Evolutionary conservation across 768 basidiomycete species (phyloP), one percentile per base, ranked within the genome.

Genomic region (Termitomyces sp.): DNA sequence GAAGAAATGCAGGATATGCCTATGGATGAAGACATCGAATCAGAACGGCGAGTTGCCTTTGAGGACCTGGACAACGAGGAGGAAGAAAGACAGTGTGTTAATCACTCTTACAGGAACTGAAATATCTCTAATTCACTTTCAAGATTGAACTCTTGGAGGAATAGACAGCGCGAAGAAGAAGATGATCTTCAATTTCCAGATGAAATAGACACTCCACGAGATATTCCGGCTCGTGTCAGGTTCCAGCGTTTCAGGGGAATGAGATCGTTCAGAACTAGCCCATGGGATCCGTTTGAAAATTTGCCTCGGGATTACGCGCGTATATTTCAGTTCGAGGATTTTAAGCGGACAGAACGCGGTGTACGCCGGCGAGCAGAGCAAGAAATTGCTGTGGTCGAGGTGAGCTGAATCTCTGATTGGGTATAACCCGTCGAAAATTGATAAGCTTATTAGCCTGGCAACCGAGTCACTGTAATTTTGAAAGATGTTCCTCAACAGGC

Each of bases 251-350:
- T 86, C 70, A 86, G 96, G 57, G 96, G 96, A 8, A 71, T 99
- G 73, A 85, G 86, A 48, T 94, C 91, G 15, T 92, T 99, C 80
- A 78, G 96, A 37, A 98, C 96, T 6, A 94, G 92, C 68, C 92
- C 92, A 37, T 99, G 96, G 97, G 97, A 98, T 69, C 87, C 96
- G 8, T 98, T 89, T 65, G 96, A 99, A 72, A 95, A 95, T 66
- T 77, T 99, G 12, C 96, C 96, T 13, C 74, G 87, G 51, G 94
- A 99, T 68, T 98, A 98, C 66, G 93, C 89, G 2, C 82, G 89
- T 42, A 96, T 98, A 64, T 99, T 98, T 74, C 92, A 94, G 69
- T 97, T 98, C 66, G 94, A 98, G 72, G 92, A 95, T 65, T 97
- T 90, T 75, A 90, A 86, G 69, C 82, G 88, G 20, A 97, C 94